A percentile compares a stretch with the other conserved stretches of the same genome.
phyloP scores from a whole-genome alignment of 139 green algal genomes.

The Volvox reticuliferus region DNA sequence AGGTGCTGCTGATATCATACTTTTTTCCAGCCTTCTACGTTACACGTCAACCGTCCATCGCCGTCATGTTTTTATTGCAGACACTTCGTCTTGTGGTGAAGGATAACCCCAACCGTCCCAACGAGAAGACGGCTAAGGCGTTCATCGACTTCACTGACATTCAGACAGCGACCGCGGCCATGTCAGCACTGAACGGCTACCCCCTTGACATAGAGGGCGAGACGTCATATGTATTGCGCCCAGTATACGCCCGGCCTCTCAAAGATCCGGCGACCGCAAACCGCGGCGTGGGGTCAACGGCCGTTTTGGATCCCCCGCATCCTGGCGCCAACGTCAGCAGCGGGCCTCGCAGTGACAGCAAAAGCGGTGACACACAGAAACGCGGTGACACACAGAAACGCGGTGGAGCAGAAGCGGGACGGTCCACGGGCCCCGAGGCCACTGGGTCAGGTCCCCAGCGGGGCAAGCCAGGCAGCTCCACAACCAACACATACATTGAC shows the following conservation, averaged over 20 bases:
- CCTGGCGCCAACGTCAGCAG: not conserved
- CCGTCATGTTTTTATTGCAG: constrained; percentile 37
- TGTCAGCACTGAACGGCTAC: constrained; percentile 60
- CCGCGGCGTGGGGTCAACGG: not conserved
- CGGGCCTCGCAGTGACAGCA: not conserved
- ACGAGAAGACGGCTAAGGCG: constrained; percentile 54
- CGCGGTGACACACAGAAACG: too few species aligned
- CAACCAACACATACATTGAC: constrained; percentile 18
- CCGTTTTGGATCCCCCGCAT: constrained; percentile 9
- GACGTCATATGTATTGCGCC: not conserved
- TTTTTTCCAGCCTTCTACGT: too few species aligned
- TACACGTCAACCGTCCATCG: too few species aligned
- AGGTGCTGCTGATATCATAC: too few species aligned
- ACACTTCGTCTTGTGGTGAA: constrained; percentile 66
- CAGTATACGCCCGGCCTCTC: constrained; percentile 47
- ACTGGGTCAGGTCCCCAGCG: not conserved
- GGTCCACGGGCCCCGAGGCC: not conserved
- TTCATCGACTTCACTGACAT: constrained; percentile 68
- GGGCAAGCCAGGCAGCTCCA: not conserved
- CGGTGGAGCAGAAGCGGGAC: too few species aligned
- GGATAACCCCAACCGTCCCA: constrained; percentile 50
- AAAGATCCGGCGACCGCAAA: constrained; percentile 10
- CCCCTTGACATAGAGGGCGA: constrained; percentile 53
- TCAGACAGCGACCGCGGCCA: constrained; percentile 46
- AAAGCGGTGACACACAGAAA: too few species aligned